Evolutionary conservation across 148 eudicot genomes (phyloP).

Genomic region (Nyssa sinensis): DNA sequence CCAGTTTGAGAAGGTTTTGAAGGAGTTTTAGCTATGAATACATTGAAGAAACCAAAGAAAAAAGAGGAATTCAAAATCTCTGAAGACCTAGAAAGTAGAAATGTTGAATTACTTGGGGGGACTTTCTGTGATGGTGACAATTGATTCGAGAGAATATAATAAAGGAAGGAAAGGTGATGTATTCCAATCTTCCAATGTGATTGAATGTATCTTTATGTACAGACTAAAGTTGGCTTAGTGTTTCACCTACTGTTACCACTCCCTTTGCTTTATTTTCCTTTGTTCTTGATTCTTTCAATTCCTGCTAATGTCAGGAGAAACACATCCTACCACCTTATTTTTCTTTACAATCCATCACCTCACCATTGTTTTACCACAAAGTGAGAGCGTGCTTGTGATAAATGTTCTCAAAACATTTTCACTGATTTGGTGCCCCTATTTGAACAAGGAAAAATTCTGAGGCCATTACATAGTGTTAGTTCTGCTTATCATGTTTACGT

Average conservation of each 20-base stretch:
- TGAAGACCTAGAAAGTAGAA: not conserved
- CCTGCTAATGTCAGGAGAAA: slow-evolving; percentile 21
- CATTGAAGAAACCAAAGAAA: not conserved
- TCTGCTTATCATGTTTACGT: too few relatives aligned
- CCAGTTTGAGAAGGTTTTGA: not conserved
- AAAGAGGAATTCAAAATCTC: not conserved
- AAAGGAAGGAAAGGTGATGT: slow-evolving; percentile 24
- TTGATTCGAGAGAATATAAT: slow-evolving; percentile 27
- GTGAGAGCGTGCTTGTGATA: too few relatives aligned
- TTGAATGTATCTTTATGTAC: slow-evolving; percentile 31
- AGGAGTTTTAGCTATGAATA: not conserved
- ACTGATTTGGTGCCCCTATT: not conserved
- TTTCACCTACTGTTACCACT: not conserved
- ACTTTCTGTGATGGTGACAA: slow-evolving; percentile 28
- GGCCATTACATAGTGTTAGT: too few relatives aligned
- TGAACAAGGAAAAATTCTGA: too few relatives aligned
- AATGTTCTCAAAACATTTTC: not conserved
- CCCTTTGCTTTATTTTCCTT: slow-evolving; percentile 13
- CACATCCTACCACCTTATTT: not conserved
- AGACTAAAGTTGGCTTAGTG: slow-evolving; percentile 24
- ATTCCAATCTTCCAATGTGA: slow-evolving; percentile 21
- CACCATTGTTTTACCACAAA: too few relatives aligned
- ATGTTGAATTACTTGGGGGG: not conserved
- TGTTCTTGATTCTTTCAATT: slow-evolving; percentile 38
- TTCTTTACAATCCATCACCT: not conserved